Evolutionary conservation across 495 filamentous ascomycete species (phyloP).

Genomic region (Penicillium canescens): DNA sequence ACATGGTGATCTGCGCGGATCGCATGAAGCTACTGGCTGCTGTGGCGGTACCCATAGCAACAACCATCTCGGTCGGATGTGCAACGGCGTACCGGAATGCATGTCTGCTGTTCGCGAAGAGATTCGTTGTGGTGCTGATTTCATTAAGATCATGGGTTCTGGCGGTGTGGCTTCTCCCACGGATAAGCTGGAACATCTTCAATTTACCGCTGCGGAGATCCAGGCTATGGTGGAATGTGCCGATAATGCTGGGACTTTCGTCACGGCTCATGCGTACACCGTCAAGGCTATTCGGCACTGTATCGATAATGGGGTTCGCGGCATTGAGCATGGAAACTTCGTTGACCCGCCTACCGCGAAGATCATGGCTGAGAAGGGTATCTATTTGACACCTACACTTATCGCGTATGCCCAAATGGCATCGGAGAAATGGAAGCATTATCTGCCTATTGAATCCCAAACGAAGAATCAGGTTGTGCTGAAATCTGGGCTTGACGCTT

Average conservation of each 20-base stretch:
- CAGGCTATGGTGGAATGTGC: conserved; percentile 49
- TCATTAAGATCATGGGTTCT: conserved; percentile 59
- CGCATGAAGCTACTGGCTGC: conserved; percentile 39
- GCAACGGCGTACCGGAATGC: conserved; percentile 53
- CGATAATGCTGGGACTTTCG: conserved; percentile 47
- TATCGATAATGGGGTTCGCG: conserved; percentile 53
- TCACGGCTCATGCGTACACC: conserved; percentile 59
- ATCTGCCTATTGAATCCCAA: conserved; percentile 39
- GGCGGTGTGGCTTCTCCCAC: conserved; percentile 55
- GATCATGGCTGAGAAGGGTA: conserved; percentile 45
- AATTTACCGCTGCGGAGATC: conserved; percentile 55
- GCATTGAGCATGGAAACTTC: conserved; percentile 59
- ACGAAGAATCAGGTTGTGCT: conserved; percentile 51
- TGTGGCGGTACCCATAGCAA: conserved; percentile 38
- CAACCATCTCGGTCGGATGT: conserved; percentile 37
- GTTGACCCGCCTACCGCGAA: conserved; percentile 50
- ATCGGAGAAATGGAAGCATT: conserved; percentile 38
- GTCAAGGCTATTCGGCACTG: conserved; percentile 50
- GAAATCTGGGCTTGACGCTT: conserved; percentile 39
- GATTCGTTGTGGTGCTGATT: conserved; percentile 51
- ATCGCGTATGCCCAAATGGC: conserved; percentile 53
- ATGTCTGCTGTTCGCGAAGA: conserved; percentile 51
- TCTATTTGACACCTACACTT: conserved; percentile 54
- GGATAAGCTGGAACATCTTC: conserved; percentile 47
- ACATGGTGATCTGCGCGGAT: conserved; percentile 48